Conservation (phyloP, 192 early-diverging fungal species). For the Coemansia sp. region DNA sequence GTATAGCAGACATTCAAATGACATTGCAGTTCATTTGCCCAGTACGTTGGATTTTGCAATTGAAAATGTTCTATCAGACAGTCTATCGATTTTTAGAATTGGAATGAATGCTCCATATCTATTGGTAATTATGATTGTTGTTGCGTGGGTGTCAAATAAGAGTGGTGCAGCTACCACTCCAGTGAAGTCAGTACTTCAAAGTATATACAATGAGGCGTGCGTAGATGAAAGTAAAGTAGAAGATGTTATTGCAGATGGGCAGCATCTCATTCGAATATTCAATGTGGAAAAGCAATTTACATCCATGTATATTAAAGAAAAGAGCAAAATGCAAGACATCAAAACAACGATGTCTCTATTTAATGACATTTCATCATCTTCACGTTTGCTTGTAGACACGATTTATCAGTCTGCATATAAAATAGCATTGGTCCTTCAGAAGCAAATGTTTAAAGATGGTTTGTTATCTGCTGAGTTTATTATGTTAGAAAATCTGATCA, state of each 20-base stretch:
- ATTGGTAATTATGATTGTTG: constrained; percentile 12
- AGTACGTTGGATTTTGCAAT: too few relatives aligned
- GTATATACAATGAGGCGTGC: background rate
- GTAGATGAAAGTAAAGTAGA: background rate
- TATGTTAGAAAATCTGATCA: background rate
- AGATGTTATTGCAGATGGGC: too few relatives aligned
- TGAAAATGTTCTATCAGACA: background rate
- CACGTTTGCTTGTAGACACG: too few relatives aligned
- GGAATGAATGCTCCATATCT: constrained; percentile 9
- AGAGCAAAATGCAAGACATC: constrained; percentile 62
- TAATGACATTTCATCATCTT: background rate
- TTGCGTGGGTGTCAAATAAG: constrained; percentile 6
- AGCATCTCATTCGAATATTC: constrained; percentile 61
- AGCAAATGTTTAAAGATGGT: background rate
- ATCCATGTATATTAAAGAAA: constrained; percentile 49
- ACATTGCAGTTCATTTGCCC: too few relatives aligned
- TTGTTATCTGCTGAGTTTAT: background rate
- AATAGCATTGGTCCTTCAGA: background rate
- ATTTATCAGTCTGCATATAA: too few relatives aligned
- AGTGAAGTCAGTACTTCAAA: background rate
- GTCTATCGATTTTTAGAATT: too few relatives aligned
- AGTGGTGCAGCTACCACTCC: background rate
- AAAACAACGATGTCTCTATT: constrained; percentile 38
- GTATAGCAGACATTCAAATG: too few relatives aligned
- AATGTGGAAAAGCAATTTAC: constrained; percentile 59